These are phyloP conservation scores for Pyrenopolyporus hunteri DNA, from an alignment of 495 filamentous ascomycete genomes.

Conservation along the genomic window DNA sequence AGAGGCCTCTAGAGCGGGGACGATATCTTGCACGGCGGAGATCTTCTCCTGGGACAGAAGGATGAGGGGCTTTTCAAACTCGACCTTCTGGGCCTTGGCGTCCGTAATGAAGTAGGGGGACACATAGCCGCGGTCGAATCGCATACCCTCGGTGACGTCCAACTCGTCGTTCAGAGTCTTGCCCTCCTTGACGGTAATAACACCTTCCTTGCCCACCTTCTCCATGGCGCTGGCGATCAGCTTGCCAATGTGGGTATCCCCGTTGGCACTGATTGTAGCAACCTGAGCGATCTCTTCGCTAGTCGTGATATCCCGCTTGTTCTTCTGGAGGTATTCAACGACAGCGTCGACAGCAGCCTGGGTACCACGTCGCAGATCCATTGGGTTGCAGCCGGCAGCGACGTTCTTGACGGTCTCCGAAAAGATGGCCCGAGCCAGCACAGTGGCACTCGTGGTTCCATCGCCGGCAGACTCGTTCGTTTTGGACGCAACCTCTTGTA, in stretches of 20 bases:
- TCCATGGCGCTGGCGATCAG: conserved; percentile 98
- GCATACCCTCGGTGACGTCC: conserved; percentile 99
- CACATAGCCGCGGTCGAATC: conserved; percentile 97
- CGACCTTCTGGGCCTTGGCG: conserved; percentile 95
- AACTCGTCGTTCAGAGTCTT: conserved; percentile 98
- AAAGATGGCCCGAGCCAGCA: conserved; percentile 97
- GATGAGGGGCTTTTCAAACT: conserved; percentile 99
- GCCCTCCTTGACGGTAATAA: conserved; percentile 99
- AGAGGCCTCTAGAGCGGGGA: conserved; percentile 95
- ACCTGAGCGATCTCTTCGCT: conserved; percentile 97
- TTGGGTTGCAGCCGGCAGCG: conserved; percentile 98
- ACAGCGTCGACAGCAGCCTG: conserved; percentile 95
- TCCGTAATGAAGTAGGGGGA: conserved; percentile 99
- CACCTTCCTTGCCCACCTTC: conserved; percentile 99
- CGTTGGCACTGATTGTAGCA: conserved; percentile 96
- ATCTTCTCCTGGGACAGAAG: conserved; percentile 99
- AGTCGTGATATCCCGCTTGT: conserved; percentile 97
- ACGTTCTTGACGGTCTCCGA: conserved; percentile 99
- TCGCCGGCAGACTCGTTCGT: conserved; percentile 99
- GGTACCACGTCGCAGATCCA: conserved; percentile 96
- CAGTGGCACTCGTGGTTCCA: conserved; percentile 96
- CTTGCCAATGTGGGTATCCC: conserved; percentile 92
- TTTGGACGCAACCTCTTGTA: conserved; percentile 98
- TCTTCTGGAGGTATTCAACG: conserved; percentile 87
- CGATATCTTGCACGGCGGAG: conserved; percentile 96